These are phyloP conservation scores for Aspergillus jensenii DNA, from an alignment of 2,329 filamentous ascomycete genomes.

Conservation along the genomic window DNA sequence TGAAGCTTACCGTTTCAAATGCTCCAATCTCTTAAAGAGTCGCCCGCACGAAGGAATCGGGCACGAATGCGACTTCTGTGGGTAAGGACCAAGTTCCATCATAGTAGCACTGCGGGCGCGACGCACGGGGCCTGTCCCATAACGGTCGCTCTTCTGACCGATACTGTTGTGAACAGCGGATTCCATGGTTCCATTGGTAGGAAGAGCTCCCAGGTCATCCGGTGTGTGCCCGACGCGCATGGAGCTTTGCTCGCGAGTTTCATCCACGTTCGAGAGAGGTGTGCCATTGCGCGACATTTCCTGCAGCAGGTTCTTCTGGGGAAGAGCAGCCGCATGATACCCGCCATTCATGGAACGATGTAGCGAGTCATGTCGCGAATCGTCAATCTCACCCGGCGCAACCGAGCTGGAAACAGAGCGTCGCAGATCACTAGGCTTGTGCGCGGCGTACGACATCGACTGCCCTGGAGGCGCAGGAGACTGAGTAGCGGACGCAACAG, in stretches of 20 bases:
- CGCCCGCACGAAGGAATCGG: slow-evolving; percentile 98
- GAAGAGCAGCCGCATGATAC: slow-evolving; percentile 66
- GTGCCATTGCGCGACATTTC: slow-evolving; percentile 83
- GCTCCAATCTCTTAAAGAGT: slow-evolving; percentile 97
- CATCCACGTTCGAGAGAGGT: slow-evolving; percentile 81
- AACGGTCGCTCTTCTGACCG: slow-evolving; percentile 55
- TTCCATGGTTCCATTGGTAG: slow-evolving; percentile 61
- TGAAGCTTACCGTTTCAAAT: slow-evolving; percentile 87
- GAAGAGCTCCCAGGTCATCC: slow-evolving; percentile 67
- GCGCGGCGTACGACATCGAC: slow-evolving; percentile 56
- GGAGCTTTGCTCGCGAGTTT: slow-evolving; percentile 72
- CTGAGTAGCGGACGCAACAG: slow-evolving; percentile 58
- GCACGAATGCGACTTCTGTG: slow-evolving; percentile 97
- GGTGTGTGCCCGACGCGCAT: slow-evolving; percentile 63
- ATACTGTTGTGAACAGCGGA: slow-evolving; percentile 58
- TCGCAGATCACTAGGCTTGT: slow-evolving; percentile 85
- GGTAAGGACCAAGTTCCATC: slow-evolving; percentile 94
- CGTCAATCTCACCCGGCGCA: slow-evolving; percentile 76
- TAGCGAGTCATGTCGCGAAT: slow-evolving; percentile 75
- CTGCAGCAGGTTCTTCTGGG: slow-evolving; percentile 77
- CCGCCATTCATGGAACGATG: slow-evolving; percentile 69
- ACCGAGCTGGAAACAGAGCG: slow-evolving; percentile 88
- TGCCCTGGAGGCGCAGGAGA: slow-evolving; percentile 45
- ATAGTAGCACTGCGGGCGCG: slow-evolving; percentile 91
- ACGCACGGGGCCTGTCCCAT: slow-evolving; percentile 70